A percentile compares a stretch with the other conserved stretches of the same genome.
phyloP scores from a whole-genome alignment of 768 basidiomycete species.

The Cystofilobasidium capitatum region DNA sequence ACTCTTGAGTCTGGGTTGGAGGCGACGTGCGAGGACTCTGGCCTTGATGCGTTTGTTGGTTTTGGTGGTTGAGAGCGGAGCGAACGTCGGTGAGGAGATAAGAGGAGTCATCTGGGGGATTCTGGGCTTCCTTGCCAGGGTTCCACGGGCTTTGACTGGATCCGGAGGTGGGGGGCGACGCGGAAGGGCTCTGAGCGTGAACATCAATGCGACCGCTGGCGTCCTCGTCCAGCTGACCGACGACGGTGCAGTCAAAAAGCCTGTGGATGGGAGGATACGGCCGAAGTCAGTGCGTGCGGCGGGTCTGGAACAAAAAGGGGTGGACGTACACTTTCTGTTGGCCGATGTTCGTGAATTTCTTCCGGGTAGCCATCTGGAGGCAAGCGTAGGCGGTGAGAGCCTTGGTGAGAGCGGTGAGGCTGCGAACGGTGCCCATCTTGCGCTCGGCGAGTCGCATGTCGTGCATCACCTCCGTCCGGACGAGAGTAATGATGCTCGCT shows the following conservation, averaged over 20 bases:
- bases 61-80: slow-evolving; percentile 9
- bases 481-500: slow-evolving; percentile 38
- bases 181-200: neutral
- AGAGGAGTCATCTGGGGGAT: neutral
- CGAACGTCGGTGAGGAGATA: slow-evolving; percentile 25
- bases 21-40: neutral
- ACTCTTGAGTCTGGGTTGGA: neutral
- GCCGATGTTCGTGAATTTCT: slow-evolving; percentile 33
- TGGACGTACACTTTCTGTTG: slow-evolving; percentile 36
- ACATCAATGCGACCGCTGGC: neutral
- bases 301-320: neutral
- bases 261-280: slow-evolving; percentile 19
- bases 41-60: neutral
- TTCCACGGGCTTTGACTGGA: neutral
- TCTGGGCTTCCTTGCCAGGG: no score
- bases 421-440: slow-evolving; percentile 32
- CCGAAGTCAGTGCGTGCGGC: neutral
- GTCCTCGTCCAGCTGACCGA: slow-evolving; percentile 28
- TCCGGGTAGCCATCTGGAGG: slow-evolving; percentile 40
- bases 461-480: slow-evolving; percentile 37
- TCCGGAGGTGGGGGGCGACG: neutral
- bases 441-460: slow-evolving; percentile 33
- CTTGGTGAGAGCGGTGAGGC: slow-evolving; percentile 39
- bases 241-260: slow-evolving; percentile 39
- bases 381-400: slow-evolving; percentile 42